Evolutionary conservation across 2,329 filamentous ascomycete species (phyloP).

Genomic region (Torrubiellomyces zombiae): DNA sequence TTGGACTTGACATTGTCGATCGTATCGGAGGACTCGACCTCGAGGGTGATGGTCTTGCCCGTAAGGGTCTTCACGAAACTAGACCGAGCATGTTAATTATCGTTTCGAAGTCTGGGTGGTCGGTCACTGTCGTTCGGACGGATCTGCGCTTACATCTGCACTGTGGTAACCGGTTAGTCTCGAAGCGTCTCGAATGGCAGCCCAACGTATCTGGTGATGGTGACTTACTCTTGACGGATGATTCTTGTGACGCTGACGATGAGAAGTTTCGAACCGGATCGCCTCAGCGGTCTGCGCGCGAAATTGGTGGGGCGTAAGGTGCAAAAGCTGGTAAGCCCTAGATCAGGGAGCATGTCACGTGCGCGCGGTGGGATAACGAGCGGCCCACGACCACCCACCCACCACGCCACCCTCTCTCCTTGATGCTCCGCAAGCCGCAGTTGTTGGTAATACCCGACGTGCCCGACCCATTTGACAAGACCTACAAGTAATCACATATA

Average conservation of each 20-base stretch:
- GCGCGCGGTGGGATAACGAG: too few species aligned
- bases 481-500: too few species aligned
- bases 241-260: constrained; percentile 32
- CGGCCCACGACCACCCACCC: too few species aligned
- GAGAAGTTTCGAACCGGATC: constrained; percentile 20
- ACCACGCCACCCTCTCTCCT: too few species aligned
- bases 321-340: constrained; percentile 19
- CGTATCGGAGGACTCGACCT: constrained; percentile 97
- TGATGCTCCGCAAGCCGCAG: too few species aligned
- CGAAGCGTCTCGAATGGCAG: constrained; percentile 1
- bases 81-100: too few species aligned
- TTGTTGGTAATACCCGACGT: too few species aligned
- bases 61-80: constrained; percentile 99
- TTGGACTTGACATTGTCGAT: constrained; percentile 99
- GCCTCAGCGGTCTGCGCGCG: constrained; percentile 17
- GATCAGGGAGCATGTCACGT: constrained; percentile 16
- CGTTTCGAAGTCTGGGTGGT: too few species aligned
- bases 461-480: too few species aligned
- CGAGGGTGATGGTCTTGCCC: constrained; percentile 99
- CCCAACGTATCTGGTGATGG: constrained; percentile 1
- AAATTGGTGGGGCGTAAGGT: constrained; percentile 26
- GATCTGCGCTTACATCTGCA: constrained; percentile 66
- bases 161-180: constrained; percentile 39
- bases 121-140: too few species aligned
- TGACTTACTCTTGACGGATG: constrained; percentile 44